phyloP scores from a whole-genome alignment of 306 rosid species.

The Biancaea sappan region DNA sequence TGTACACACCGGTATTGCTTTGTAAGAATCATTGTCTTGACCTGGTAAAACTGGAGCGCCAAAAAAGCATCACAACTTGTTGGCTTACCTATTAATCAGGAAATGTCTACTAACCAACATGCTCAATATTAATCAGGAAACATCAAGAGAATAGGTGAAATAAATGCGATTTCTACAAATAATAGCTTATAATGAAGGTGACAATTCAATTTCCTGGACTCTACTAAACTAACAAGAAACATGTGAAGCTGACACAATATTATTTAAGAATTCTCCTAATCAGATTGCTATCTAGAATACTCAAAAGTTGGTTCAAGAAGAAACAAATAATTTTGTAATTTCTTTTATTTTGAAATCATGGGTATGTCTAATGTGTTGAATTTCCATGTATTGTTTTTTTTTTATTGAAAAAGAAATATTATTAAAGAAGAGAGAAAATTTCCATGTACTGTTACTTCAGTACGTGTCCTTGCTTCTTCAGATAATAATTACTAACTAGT shows the following conservation, averaged over 20 bases:
- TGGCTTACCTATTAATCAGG: not conserved
- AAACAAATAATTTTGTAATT: slow-evolving; percentile 6
- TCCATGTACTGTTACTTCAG: slow-evolving; percentile 5
- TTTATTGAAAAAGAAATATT: no score
- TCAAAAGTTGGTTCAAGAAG: slow-evolving; percentile 4
- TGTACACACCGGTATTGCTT: slow-evolving; percentile 93
- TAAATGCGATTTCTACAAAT: not conserved
- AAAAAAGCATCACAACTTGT: not conserved
- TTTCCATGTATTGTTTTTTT: no score
- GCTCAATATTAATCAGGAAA: not conserved
- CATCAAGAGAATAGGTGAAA: not conserved
- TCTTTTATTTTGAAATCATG: not conserved
- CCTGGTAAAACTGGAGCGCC: slow-evolving; percentile 23
- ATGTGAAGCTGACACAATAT: not conserved
- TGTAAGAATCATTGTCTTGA: slow-evolving; percentile 66
- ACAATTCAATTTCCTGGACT: not conserved
- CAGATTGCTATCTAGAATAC: not conserved
- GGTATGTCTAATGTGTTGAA: not conserved
- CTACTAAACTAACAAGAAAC: slow-evolving; percentile 3
- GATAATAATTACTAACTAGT: not conserved
- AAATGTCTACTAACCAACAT: slow-evolving; percentile 3
- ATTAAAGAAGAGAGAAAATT: no score
- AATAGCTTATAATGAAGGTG: not conserved
- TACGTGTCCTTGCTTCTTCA: not conserved
- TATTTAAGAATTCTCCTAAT: not conserved